Evolutionary conservation across 768 basidiomycete species (phyloP).

Genomic region (Naganishia onofrii): DNA sequence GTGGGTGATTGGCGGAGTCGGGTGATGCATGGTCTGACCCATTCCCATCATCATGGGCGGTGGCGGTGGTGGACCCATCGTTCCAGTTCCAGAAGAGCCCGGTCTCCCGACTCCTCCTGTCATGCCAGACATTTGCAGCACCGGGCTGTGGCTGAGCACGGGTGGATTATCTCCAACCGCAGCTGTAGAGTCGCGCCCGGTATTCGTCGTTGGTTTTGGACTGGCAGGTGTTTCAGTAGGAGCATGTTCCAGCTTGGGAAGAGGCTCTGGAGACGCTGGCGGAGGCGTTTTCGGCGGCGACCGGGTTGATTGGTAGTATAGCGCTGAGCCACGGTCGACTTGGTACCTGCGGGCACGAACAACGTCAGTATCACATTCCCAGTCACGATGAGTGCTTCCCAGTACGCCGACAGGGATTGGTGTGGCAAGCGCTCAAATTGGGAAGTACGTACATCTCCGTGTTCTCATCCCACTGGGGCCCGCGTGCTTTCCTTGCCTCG

Average conservation of each 20-base stretch:
- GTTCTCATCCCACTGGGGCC: constrained; percentile 52
- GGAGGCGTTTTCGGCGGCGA: constrained; percentile 28
- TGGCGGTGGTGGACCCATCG: constrained; percentile 21
- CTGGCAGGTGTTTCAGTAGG: not conserved
- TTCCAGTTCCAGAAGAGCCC: constrained; percentile 3
- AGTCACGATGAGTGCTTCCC: no score
- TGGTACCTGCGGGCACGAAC: constrained; percentile 20
- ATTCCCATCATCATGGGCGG: not conserved
- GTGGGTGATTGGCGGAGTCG: not conserved
- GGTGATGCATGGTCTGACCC: not conserved
- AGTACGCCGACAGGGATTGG: no score
- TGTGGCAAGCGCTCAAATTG: not conserved
- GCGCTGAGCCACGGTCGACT: constrained; percentile 29
- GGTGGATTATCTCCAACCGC: not conserved
- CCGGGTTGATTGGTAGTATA: constrained; percentile 31
- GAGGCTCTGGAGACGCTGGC: not conserved
- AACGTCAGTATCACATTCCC: no score
- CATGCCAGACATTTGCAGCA: not conserved
- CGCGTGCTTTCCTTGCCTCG: constrained; percentile 44
- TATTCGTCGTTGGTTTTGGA: not conserved
- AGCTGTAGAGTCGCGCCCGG: not conserved
- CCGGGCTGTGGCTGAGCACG: not conserved
- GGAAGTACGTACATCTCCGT: constrained; percentile 32
- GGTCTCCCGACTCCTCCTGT: not conserved
- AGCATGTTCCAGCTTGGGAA: not conserved